A percentile compares a stretch with the other conserved stretches of the same genome.
These are phyloP conservation scores for Ceratocystis ficicola DNA, from an alignment of 2,329 filamentous ascomycete species.

Conservation along the genomic window DNA sequence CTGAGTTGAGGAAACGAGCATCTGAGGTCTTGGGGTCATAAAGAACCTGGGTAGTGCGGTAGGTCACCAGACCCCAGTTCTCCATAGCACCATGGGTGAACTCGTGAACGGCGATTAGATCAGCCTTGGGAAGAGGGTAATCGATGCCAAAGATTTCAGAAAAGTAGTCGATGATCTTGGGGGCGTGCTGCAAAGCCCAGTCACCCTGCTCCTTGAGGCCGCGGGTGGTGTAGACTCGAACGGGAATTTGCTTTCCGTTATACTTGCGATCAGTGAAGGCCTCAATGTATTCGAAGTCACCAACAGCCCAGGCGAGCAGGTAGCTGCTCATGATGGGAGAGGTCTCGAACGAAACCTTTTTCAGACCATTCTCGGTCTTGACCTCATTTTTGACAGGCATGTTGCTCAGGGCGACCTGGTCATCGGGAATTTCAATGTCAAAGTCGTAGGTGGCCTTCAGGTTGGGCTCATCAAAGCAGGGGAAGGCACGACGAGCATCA, in stretches of 20 bases:
- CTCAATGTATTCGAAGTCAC: constrained; percentile 95
- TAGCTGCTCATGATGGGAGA: constrained; percentile 88
- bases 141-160: constrained; percentile 89
- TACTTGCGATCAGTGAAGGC: constrained; percentile 81
- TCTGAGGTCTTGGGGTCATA: constrained; percentile 90
- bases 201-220: constrained; percentile 88
- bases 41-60: constrained; percentile 87
- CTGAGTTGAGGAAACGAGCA: constrained; percentile 77
- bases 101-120: constrained; percentile 82
- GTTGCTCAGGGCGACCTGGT: constrained; percentile 83
- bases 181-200: constrained; percentile 81
- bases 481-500: constrained; percentile 87
- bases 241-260: constrained; percentile 79
- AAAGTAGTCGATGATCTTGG: constrained; percentile 91
- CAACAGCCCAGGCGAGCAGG: constrained; percentile 84
- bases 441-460: constrained; percentile 95
- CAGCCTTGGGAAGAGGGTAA: constrained; percentile 84
- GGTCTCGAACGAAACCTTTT: constrained; percentile 65
- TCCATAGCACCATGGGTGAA: constrained; percentile 86
- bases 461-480: constrained; percentile 96
- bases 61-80: constrained; percentile 94
- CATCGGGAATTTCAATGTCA: constrained; percentile 77
- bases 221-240: constrained; percentile 88
- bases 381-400: constrained; percentile 74
- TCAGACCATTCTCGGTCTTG: constrained; percentile 50